Base-by-base conservation (phyloP, 768 basidiomycete species). In the Crassisporium funariophilum region DNA sequence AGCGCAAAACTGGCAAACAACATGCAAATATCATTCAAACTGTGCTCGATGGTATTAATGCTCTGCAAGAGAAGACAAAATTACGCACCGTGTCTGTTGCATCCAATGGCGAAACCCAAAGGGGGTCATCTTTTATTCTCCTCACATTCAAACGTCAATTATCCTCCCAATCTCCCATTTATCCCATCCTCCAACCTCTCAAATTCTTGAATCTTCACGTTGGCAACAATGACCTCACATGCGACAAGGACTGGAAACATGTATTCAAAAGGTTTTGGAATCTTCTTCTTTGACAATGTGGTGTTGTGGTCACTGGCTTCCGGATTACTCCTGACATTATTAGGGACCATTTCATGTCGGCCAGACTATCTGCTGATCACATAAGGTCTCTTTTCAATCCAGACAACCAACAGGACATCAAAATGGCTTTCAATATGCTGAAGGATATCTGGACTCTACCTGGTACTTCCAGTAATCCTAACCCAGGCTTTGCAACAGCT, bases 191-290 rank as follows among this genome's bases (percentile, higher is more conserved):
- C 4, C 12, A 42, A 19, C 43, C 44, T 4, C 51, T 63, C 10
- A 23, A n/a, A 19, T 53, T 64, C 29, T 36, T 67, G 20, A 50
- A 68, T 35, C 41, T 61, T 3, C 48, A 44, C 7, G 57, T 65
- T 31, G 67, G 67, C 5, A 41, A 56, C 8, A 56, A 69, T 38
- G 64, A 69, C 27, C 43, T 68, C 0, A 68, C 65, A 0, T 50
- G 49, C 6, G 61, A 68, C 52, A 68, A 66, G 29, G 64, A 66
- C 50, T 56, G 55, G 53, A 66, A 67, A 54, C 58, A 71, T 49
- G 39, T 66, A 9, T 45, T 67, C 50, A 65, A 67, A 41, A 41
- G 56, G 1, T 43, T 55, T 7, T 52, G 56, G 2, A 59, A 58
- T 34, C 57, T 66, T 4, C 39, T 66, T n/a, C 41, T 65, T 43